phyloP scores from a whole-genome alignment of 2,329 filamentous ascomycete species.

The Chaetomiaceae sp. region DNA sequence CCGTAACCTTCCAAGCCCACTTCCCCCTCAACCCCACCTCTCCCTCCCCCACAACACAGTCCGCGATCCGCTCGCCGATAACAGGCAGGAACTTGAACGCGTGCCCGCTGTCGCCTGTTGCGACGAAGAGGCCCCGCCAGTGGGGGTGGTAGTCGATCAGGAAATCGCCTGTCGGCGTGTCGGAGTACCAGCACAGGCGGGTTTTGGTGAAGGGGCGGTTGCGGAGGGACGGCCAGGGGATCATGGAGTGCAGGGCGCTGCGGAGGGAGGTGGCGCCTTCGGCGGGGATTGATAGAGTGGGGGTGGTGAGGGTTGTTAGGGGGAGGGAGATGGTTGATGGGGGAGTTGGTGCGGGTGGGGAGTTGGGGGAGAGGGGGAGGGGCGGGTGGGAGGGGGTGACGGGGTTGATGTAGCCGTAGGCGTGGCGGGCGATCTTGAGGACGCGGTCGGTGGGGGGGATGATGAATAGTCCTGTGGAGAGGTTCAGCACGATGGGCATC shows the following conservation, averaged over 20 bases:
- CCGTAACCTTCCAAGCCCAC: conserved; percentile 57
- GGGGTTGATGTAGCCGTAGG: conserved; percentile 61
- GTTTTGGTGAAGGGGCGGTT: conserved; percentile 57
- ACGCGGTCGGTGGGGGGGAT: conserved; percentile 60
- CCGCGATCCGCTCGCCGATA: conserved; percentile 57
- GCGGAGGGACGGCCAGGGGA: conserved; percentile 52
- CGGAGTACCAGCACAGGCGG: conserved; percentile 70
- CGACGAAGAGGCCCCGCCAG: conserved; percentile 54
- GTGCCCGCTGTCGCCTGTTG: conserved; percentile 60
- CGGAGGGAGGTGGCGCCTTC: conserved; percentile 61
- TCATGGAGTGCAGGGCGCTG: conserved; percentile 53
- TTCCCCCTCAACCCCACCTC: conserved; percentile 49
- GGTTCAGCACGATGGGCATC: conserved; percentile 69
- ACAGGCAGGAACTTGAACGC: conserved; percentile 67
- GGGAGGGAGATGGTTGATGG: conserved; percentile 37
- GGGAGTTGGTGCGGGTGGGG: conserved; percentile 9
- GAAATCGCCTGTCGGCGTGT: conserved; percentile 68
- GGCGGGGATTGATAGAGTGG: conserved; percentile 45
- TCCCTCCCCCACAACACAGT: conserved; percentile 45
- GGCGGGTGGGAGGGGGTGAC: conserved; percentile 24
- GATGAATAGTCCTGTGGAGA: conserved; percentile 67
- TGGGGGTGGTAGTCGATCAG: conserved; percentile 64
- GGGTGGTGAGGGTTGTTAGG: conserved; percentile 45
- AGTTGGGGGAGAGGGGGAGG: conserved; percentile 11
- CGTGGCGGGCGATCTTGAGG: conserved; percentile 68